Evolutionary conservation across 345 rosid genomes (phyloP), one percentile per base, ranked within the genome.

Genomic region (Melastoma malabathricum): DNA sequence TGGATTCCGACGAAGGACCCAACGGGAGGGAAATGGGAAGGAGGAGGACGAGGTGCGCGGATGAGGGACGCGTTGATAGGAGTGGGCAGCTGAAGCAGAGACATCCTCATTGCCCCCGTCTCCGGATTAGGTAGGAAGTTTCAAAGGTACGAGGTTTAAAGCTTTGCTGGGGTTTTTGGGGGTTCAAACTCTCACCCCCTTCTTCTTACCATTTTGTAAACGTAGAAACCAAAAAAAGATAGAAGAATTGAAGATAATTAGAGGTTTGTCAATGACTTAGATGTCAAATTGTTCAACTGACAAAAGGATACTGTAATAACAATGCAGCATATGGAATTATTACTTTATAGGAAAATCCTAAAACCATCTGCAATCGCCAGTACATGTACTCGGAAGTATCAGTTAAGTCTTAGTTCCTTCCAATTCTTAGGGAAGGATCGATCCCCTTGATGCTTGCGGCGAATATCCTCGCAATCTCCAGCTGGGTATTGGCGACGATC

Each of bases 381-480:
- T 19, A 43, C 18, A 31, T 54, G 44, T 19, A 22, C 6, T 54
- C 18, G 31, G 31, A 44, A 52, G 46, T 19, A 31, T 50, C 43
- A 50, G n/a, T 15, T 41, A 20, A 38, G 9, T 44, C 25, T 67
- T 67, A 86, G 56, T 62, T 83, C 69, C 94, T 81, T 58, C 97
- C 95, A 47, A 83, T 89, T 65, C 94, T 72, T 13, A 83, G 64
- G 25, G 95, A 83, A 64, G 97, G 71, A 73, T 86, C 97, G 55
- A 81, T 73, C 17, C 64, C 74, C 67, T 81, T 79, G 3, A 50
- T 55, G 18, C 59, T 71, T 22, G 67, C 85, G 0, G 93, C 87
- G 63, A 86, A 80, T 48, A 90, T 68, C 72, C 66, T 80, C 29
- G 98, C 96, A 56, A 90, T 86, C 71, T 90, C 96, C 51, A 90